Base-by-base conservation (phyloP, 2,329 filamentous ascomycete genomes). In the Neophaeococcomyces mojaviensis region DNA sequence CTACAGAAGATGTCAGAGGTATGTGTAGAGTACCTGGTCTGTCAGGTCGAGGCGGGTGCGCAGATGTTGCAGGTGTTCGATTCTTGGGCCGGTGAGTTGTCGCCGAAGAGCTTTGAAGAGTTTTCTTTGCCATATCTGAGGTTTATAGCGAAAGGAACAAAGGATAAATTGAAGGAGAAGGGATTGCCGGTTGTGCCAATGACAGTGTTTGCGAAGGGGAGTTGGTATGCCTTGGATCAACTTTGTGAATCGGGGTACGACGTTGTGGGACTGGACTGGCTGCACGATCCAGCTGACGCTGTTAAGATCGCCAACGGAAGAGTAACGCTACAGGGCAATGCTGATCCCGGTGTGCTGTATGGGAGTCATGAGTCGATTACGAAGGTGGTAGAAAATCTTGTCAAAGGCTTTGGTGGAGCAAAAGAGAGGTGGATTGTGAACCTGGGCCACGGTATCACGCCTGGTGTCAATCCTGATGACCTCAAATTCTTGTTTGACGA, bases 21-120 rank as follows among this genome's bases (percentile, higher is more conserved):
- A 28, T 97, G 92, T 64, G 88, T 97, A 6, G 90, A 98, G 58
- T 90, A 97, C 62, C 73, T 98, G 47, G 90, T 89, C 5, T 73
- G 89, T 51, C 92, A 98, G 67, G 90, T 98, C 48, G 78, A 85
- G 59, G 92, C 92, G 19, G 92, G 92, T 48, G 92, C 92, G 45
- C 92, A 96, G 81, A 78, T 96, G 62, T 74, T 97, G 22, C 92
- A 97, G 74, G 88, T 98, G 10, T 98, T 98, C 61, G 92, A 98
- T 64, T 97, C 90, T 0, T 98, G 92, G 90, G 92, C 92, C 2
- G 89, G 88, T 34, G 92, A 98, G 69, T 75, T 98, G 37, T 88
- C 86, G 7, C 90, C 92, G 1, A 68, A 78, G 5, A 80, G 85
- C 1, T 98, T 96, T 72, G 82, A 82, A 61, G 73, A 82, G 46